Percentiles rank a stretch among this genome's conserved stretches.
phyloP scores from a whole-genome alignment of 2,329 filamentous ascomycete species.

The Tolypocladium paradoxum region DNA sequence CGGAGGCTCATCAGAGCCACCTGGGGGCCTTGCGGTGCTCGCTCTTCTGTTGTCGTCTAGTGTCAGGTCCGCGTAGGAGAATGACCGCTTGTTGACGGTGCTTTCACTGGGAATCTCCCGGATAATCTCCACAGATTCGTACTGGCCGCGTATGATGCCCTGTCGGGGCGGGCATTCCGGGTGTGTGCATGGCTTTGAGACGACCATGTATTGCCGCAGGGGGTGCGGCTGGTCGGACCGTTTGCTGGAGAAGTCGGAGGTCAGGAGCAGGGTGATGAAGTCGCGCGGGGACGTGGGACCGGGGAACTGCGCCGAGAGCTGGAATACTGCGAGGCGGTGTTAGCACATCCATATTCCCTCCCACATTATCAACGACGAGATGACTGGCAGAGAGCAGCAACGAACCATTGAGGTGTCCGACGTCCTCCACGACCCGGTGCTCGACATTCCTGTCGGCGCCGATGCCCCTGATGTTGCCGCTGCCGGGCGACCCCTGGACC shows the following conservation, averaged over 20 bases:
- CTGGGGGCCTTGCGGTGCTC: constrained; percentile 4
- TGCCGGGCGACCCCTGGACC: constrained; percentile 57
- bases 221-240: constrained; percentile 23
- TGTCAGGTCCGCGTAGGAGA: constrained; percentile 20
- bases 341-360: background rate
- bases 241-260: constrained; percentile 44
- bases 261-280: constrained; percentile 71
- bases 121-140: constrained; percentile 87
- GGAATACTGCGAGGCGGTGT: constrained; percentile 50
- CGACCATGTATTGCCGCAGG: constrained; percentile 67
- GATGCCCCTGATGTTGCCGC: constrained; percentile 72
- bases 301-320: constrained; percentile 81
- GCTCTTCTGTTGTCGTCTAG: constrained; percentile 16
- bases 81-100: constrained; percentile 20
- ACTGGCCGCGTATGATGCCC: constrained; percentile 73
- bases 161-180: constrained; percentile 57
- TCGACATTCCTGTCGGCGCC: constrained; percentile 70
- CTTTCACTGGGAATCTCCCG: constrained; percentile 60
- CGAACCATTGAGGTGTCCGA: constrained; percentile 52
- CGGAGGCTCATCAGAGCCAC: constrained; percentile 21
- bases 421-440: constrained; percentile 42
- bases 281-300: constrained; percentile 81
- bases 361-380: background rate
- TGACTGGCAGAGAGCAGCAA: background rate
- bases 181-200: constrained; percentile 77